These are phyloP conservation scores for Sphagnum contortum DNA, from an alignment of 225 moss, liverwort and hornwort genomes.

Conservation along the genomic window DNA sequence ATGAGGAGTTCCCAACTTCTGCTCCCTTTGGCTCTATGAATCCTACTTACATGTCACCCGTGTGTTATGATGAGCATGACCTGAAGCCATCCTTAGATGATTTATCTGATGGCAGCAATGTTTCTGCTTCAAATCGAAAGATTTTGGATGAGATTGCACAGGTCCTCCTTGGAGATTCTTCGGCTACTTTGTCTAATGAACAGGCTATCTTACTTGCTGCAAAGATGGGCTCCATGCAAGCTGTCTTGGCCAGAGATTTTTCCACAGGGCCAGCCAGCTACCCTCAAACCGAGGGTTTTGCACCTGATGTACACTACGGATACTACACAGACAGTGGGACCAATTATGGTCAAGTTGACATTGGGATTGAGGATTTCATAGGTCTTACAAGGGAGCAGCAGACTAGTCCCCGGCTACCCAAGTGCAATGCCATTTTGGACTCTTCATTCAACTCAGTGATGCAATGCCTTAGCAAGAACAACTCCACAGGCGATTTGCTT, in stretches of 20 bases:
- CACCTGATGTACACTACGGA: conserved; percentile 17
- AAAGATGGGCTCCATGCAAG: conserved; percentile 56
- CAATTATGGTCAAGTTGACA: conserved; percentile 29
- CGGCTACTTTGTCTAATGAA: conserved; percentile 41
- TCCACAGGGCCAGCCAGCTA: conserved; percentile 16
- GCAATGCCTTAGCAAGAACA: conserved; percentile 53
- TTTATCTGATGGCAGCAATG: conserved; percentile 4
- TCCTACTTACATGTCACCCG: not conserved
- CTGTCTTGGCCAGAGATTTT: conserved; percentile 48
- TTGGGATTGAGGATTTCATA: conserved; percentile 37
- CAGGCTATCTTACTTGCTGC: conserved; percentile 58
- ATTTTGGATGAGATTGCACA: conserved; percentile 72
- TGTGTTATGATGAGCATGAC: too few relatives aligned
- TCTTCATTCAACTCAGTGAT: conserved; percentile 50
- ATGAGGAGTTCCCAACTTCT: too few relatives aligned
- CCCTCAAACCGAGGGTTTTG: conserved; percentile 23
- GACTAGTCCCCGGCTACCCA: conserved; percentile 27
- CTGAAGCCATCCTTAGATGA: too few relatives aligned
- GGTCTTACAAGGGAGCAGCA: conserved; percentile 1
- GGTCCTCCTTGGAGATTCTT: conserved; percentile 60
- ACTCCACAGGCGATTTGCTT: conserved; percentile 70
- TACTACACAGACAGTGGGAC: conserved; percentile 12
- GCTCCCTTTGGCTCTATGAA: too few relatives aligned
- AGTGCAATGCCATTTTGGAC: conserved; percentile 44
- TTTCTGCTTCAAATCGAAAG: conserved; percentile 37